Conservation (phyloP, 73 alveolate genomes). For the Paramecium octaurelia region DNA sequence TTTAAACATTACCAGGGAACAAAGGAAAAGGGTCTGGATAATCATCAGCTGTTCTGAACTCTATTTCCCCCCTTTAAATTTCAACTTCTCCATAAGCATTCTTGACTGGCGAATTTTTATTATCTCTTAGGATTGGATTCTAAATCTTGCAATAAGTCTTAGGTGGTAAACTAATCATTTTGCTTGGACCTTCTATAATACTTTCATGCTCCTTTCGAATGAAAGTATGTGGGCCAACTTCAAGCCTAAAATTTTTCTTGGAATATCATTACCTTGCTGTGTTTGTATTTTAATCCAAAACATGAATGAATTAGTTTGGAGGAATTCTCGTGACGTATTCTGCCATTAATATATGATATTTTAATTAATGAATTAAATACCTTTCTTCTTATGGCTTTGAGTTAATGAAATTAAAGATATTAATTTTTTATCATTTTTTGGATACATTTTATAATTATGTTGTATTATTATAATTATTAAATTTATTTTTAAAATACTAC, state of each 20-base stretch:
- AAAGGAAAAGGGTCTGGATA: slow-evolving; percentile 83
- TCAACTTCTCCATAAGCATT: slow-evolving; percentile 67
- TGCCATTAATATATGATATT: slow-evolving; percentile 2
- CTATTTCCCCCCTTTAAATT: slow-evolving; percentile 71
- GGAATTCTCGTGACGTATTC: slow-evolving; percentile 65
- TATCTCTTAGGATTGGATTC: slow-evolving; percentile 73
- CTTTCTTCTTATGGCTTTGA: not conserved
- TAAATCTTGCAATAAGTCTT: slow-evolving; percentile 69
- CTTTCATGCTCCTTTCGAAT: slow-evolving; percentile 66
- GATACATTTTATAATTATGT: not conserved
- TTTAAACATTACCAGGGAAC: slow-evolving; percentile 62
- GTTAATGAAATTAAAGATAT: not conserved
- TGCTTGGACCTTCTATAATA: slow-evolving; percentile 65
- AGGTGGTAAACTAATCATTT: slow-evolving; percentile 79
- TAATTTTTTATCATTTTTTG: not conserved
- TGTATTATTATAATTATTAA: not conserved
- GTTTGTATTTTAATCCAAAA: slow-evolving; percentile 61
- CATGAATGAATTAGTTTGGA: slow-evolving; percentile 65
- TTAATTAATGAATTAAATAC: not conserved
- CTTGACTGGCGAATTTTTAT: slow-evolving; percentile 44
- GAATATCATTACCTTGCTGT: slow-evolving; percentile 47
- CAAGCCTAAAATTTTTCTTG: slow-evolving; percentile 6
- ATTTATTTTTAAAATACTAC: too few species aligned
- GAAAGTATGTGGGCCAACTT: slow-evolving; percentile 72
- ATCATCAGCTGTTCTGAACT: slow-evolving; percentile 68